Evolutionary conservation across 768 basidiomycete species (phyloP), one percentile per base, ranked within the genome.

Genomic region (Leucocoprinus leucothites): DNA sequence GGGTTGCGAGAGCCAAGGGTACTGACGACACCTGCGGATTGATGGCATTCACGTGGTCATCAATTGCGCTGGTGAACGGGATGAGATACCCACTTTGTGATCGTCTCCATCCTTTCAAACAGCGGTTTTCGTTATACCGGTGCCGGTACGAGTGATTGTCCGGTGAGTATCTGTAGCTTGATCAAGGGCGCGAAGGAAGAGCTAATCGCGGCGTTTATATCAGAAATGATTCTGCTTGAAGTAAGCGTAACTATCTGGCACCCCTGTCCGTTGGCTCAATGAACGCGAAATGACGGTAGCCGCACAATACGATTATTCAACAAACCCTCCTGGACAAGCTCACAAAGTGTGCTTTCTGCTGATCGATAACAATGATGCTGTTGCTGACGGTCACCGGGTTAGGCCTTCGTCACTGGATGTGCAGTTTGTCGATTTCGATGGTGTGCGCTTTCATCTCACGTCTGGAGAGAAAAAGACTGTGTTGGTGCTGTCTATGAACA

Each of bases 401-500:
- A 99, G 95, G 69, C 94, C 96, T 13, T 84, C 89, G 5, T 85
- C 89, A 26, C 78, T 98, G 57, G 97, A 99, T 74, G 89, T 98
- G 53, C 84, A 91, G 55, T 99, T 99, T 63, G 97, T 98, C 51
- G 97, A 99, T 73, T 99, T 94, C 62, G 97, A 99, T 68, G 89
- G 93, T 47, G 94, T 98, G 51, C 84, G 94, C 42, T 99, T 98
- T 74, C 95, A 89, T 69, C 73, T 98, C 45, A 91, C 91, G 13
- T 94, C 94, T 0, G 89, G 89, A 2, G 84, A 90, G 21, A 85
- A 87, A 67, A 92, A 96, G 77, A 87, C 89, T 0, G 66, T 78
- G 3, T 76, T 98, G 19, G 74, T 91, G 36, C 81, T 99, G 19
- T 98, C 96, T 26, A 98, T 99, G 94, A 87, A 87, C 69, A 94